A percentile compares a stretch with the other conserved stretches of the same genome.
phyloP scores from a whole-genome alignment of 305 asterid genomes.

The Solanum hybrid region DNA sequence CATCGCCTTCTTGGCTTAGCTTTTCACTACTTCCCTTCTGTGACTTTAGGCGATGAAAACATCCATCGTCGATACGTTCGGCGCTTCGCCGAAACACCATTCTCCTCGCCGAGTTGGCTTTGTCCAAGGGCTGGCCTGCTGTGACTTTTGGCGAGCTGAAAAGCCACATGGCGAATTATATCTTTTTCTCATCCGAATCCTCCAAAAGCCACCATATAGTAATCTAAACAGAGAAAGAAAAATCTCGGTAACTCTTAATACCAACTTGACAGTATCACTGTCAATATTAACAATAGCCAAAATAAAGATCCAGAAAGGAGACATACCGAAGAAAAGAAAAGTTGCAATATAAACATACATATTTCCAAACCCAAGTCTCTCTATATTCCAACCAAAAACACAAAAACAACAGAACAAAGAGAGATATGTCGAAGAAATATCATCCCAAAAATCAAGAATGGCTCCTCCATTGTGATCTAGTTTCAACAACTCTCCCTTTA shows the following conservation, averaged over 20 bases:
- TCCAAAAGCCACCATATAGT: conserved; percentile 95
- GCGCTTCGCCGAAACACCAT: no score
- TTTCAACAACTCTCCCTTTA: conserved; percentile 36
- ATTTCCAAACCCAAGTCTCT: conserved; percentile 86
- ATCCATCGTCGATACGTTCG: no score
- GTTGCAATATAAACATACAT: conserved; percentile 93
- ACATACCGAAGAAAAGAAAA: conserved; percentile 76
- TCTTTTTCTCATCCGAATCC: conserved; percentile 83
- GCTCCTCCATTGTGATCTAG: conserved; percentile 74
- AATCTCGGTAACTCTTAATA: conserved; percentile 62
- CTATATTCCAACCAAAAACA: conserved; percentile 96
- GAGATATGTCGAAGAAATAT: conserved; percentile 75
- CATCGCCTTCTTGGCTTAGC: no score
- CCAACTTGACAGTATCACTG: conserved; percentile 50
- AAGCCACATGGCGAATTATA: conserved; percentile 42
- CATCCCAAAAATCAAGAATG: conserved; percentile 82
- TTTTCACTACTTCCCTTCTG: no score
- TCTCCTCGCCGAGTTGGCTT: no score
- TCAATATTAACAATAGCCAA: conserved; percentile 74
- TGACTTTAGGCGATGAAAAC: no score
- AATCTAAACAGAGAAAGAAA: conserved; percentile 72
- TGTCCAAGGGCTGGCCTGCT: no score
- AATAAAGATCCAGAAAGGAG: conserved; percentile 80
- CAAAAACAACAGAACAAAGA: conserved; percentile 86
- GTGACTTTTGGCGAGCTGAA: no score